These are phyloP conservation scores for Globisporangium spiculum DNA, from an alignment of 352 stramenopile species.

Conservation along the genomic window DNA sequence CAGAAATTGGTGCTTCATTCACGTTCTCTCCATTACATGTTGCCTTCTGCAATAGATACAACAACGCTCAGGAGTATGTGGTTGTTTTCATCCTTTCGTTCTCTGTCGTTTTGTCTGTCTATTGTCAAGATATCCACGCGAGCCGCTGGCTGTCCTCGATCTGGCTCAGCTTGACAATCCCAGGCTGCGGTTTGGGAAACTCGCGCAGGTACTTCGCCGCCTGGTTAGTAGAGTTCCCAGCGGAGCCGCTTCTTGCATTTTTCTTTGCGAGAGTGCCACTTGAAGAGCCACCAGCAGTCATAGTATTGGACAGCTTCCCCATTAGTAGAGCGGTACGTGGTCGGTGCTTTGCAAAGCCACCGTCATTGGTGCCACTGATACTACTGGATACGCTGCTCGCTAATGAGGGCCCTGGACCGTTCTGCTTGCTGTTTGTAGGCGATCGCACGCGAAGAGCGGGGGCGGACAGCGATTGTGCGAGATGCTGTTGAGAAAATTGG, in stretches of 20 bases:
- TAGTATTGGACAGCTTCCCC: neutral
- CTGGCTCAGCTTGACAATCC: slow-evolving; percentile 33
- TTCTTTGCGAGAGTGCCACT: neutral
- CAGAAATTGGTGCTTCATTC: neutral
- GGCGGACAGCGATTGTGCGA: slow-evolving; percentile 33
- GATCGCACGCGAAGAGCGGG: slow-evolving; percentile 40
- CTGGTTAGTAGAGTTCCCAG: neutral
- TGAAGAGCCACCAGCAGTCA: neutral
- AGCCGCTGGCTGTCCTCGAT: slow-evolving; percentile 36
- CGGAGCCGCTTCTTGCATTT: neutral
- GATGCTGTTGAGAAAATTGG: slow-evolving; percentile 21
- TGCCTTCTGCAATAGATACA: no score
- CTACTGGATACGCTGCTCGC: neutral
- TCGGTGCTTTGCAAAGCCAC: neutral
- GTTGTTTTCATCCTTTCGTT: neutral
- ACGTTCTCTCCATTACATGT: neutral
- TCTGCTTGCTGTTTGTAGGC: slow-evolving; percentile 12
- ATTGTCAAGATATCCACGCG: slow-evolving; percentile 34
- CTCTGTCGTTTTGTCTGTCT: neutral
- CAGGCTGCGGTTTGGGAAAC: slow-evolving; percentile 51
- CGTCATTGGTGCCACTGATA: neutral
- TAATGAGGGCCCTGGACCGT: neutral
- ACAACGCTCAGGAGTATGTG: neutral
- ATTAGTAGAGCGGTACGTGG: slow-evolving; percentile 8
- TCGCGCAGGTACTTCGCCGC: slow-evolving; percentile 47